Conservation (phyloP, 192 early-diverging fungal species). For the Cetraspora pellucida region DNA sequence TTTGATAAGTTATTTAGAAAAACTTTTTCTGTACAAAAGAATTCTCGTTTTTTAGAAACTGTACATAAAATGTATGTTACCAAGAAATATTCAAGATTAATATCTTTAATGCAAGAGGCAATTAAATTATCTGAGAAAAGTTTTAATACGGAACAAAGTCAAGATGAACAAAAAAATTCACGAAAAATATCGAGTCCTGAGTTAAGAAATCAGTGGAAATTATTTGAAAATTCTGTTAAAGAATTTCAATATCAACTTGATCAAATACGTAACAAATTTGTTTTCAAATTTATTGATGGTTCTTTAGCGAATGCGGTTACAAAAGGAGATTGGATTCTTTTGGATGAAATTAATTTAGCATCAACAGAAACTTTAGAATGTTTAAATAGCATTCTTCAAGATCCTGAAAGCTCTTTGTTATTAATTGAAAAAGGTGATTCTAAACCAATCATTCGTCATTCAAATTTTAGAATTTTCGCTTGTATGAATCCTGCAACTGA, state of each 20-base stretch:
- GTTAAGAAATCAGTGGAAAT: constrained; percentile 72
- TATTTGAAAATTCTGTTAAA: constrained; percentile 63
- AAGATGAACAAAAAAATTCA: constrained; percentile 38
- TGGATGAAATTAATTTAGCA: constrained; percentile 98
- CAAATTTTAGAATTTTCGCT: constrained; percentile 92
- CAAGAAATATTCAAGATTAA: constrained; percentile 84
- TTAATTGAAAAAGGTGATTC: constrained; percentile 92
- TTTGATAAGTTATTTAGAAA: constrained; percentile 85
- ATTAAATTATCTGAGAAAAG: constrained; percentile 77
- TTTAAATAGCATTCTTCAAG: constrained; percentile 86
- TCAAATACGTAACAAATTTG: constrained; percentile 69
- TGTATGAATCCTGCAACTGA: constrained; percentile 99
- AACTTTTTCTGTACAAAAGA: constrained; percentile 88
- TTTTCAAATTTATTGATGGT: constrained; percentile 96
- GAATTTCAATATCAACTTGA: constrained; percentile 78
- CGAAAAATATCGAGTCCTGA: constrained; percentile 43
- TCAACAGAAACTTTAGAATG: constrained; percentile 94
- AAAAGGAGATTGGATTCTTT: constrained; percentile 92
- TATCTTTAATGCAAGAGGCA: constrained; percentile 73
- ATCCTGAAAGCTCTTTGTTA: constrained; percentile 75
- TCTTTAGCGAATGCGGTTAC: constrained; percentile 86
- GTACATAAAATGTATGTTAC: constrained; percentile 71
- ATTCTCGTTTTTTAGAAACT: constrained; percentile 82
- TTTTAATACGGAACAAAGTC: constrained; percentile 46
- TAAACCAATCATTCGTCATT: constrained; percentile 83